These are phyloP conservation scores for Gentiana straminea DNA, from an alignment of 257 asterid genomes.

Conservation along the genomic window DNA sequence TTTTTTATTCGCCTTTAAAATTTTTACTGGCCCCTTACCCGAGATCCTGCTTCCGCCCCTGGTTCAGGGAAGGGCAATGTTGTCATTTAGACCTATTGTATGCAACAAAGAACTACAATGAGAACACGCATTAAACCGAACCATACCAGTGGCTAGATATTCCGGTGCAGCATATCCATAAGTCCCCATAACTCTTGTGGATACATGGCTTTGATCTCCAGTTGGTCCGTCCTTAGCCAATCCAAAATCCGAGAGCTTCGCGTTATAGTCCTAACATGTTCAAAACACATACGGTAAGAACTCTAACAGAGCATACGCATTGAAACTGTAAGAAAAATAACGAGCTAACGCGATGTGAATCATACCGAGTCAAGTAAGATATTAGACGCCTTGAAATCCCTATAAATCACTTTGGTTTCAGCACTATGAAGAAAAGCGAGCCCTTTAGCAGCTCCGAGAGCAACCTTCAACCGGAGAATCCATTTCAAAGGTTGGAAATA, in stretches of 20 bases:
- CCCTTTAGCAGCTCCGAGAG: constrained; percentile 85
- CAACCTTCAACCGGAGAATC: constrained; percentile 79
- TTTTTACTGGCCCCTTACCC: too few species aligned
- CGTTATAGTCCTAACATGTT: constrained; percentile 59
- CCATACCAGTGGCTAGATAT: constrained; percentile 65
- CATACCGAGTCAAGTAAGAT: constrained; percentile 76
- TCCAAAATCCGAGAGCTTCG: constrained; percentile 94
- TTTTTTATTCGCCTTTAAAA: too few species aligned
- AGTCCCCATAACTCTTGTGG: constrained; percentile 77
- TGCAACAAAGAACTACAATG: background rate
- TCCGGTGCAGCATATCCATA: constrained; percentile 95
- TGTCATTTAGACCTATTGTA: too few species aligned
- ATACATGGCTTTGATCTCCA: constrained; percentile 66
- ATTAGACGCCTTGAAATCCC: constrained; percentile 82
- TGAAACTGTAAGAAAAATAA: background rate
- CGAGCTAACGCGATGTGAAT: constrained; percentile 1
- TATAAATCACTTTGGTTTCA: constrained; percentile 71
- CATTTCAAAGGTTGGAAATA: constrained; percentile 90
- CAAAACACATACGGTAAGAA: background rate
- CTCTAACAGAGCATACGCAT: background rate
- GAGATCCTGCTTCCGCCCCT: too few species aligned
- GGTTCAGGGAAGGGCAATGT: too few species aligned
- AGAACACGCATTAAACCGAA: background rate
- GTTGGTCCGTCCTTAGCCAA: constrained; percentile 84
- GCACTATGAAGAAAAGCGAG: constrained; percentile 82